Evolutionary conservation across 2,329 filamentous ascomycete genomes (phyloP).

Genomic region (Penicillium verrucosum): DNA sequence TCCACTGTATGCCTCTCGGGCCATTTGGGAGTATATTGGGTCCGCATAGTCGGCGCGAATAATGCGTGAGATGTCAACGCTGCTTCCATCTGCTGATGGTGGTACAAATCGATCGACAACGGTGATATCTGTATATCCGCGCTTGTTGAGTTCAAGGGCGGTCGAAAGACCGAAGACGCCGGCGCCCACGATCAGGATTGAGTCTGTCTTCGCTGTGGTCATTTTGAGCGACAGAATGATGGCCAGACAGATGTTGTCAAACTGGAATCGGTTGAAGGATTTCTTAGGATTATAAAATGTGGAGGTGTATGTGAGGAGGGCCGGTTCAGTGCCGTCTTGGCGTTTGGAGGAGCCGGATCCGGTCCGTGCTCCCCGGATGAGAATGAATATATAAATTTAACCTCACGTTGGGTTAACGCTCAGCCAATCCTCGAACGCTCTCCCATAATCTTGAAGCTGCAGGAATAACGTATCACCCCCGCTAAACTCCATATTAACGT

Average conservation of each 20-base stretch:
- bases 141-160: conserved; percentile 64
- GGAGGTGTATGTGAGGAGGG: neutral
- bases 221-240: conserved; percentile 13
- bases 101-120: conserved; percentile 55
- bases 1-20: conserved; percentile 67
- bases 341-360: conserved; percentile 12
- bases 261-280: neutral
- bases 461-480: conserved; percentile 29
- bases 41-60: conserved; percentile 73
- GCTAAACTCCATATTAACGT: conserved; percentile 7
- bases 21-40: conserved; percentile 68
- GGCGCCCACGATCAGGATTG: conserved; percentile 56
- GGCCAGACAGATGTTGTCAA: neutral
- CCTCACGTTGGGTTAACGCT: conserved; percentile 20
- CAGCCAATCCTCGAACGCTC: conserved; percentile 38
- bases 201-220: conserved; percentile 29
- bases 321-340: conserved; percentile 19
- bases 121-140: conserved; percentile 52
- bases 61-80: conserved; percentile 57
- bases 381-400: neutral
- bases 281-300: neutral
- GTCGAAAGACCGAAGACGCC: conserved; percentile 19
- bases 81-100: conserved; percentile 53
- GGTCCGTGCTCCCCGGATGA: conserved; percentile 16
- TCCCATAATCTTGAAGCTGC: conserved; percentile 37